Conservation (phyloP, 2,329 filamentous ascomycete species). For the Botrytis hyacinthi region DNA sequence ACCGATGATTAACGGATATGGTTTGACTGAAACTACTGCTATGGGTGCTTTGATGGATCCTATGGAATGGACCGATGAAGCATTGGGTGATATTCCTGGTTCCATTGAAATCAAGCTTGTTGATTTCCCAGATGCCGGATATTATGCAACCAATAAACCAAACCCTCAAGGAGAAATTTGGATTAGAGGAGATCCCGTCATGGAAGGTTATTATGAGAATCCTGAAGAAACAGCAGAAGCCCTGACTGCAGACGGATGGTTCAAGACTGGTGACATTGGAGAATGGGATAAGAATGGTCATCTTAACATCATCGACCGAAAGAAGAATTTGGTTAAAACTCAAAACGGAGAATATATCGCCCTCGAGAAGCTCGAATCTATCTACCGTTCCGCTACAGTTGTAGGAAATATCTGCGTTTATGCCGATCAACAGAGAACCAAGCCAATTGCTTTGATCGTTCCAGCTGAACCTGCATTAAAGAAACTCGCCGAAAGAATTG, state of each 20-base stretch:
- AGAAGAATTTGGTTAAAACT: slow-evolving; percentile 98
- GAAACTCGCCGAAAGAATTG: slow-evolving; percentile 57
- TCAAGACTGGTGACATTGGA: slow-evolving; percentile 94
- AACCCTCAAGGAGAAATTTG: slow-evolving; percentile 88
- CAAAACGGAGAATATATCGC: slow-evolving; percentile 95
- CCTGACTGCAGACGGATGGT: slow-evolving; percentile 85
- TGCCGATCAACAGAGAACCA: slow-evolving; percentile 70
- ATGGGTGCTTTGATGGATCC: slow-evolving; percentile 83
- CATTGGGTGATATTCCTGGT: slow-evolving; percentile 75
- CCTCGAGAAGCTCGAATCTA: slow-evolving; percentile 89
- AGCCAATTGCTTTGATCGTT: slow-evolving; percentile 78
- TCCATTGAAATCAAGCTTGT: slow-evolving; percentile 88
- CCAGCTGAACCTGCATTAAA: slow-evolving; percentile 63
- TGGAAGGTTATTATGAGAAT: slow-evolving; percentile 79
- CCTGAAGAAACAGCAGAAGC: slow-evolving; percentile 78
- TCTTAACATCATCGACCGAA: slow-evolving; percentile 84
- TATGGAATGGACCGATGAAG: slow-evolving; percentile 73
- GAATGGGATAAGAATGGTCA: slow-evolving; percentile 81
- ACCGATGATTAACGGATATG: slow-evolving; percentile 93
- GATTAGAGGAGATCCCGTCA: slow-evolving; percentile 75
- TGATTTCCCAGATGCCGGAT: slow-evolving; percentile 84
- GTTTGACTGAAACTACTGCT: slow-evolving; percentile 87
- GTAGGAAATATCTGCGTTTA: slow-evolving; percentile 88
- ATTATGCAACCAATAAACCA: slow-evolving; percentile 65
- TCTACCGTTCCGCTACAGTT: slow-evolving; percentile 77